Evolutionary conservation across 441 rosid genomes (phyloP), one percentile per base, ranked within the genome.

Genomic region (Populus hybrid): DNA sequence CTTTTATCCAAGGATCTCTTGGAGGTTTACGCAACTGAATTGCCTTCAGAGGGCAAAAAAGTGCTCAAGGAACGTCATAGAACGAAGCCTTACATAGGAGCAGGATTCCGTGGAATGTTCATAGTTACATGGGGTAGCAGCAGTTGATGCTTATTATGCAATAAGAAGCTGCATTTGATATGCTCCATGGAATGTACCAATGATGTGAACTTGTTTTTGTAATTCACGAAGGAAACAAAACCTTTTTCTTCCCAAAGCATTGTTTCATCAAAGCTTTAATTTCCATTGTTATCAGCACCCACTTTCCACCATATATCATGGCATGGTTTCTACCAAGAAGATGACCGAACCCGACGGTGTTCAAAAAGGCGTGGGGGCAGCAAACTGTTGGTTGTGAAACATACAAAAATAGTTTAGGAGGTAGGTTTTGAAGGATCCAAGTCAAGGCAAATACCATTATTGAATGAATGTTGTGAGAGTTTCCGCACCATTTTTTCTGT

Each of bases 401-500:
- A 67, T 63, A 66, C 26, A 28, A 75, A 69, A 4, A 21, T 42
- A 16, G 30, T 46, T 20, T 9, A 35, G 24, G 8, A 46, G 63
- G n/a, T 10, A 2, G 70, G 67, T 36, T 63, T 82, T 82, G 84
- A 81, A 72, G 77, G 87, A 81, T 85, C 87, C 88, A 77, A 83
- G 81, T 75, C 78, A 65, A 40, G 28, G 75, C 79, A 71, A 30
- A 18, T 53, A 77, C 84, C 85, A 59, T 65, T 66, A 74, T 82
- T 78, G 59, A 77, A 77, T 75, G 66, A 46, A 28, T 5, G 57
- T 46, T 46, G 57, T 14, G 12, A 14, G 57, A 14, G 18, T n/a
- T 50, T 32, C 21, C 28, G 59, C 57, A 34, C 12, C 50, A 24
- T 2, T 28, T n/a, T 6, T 9, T 53, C 16, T 50, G 6, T 0